phyloP scores from a whole-genome alignment of 208 protist species.

The Trypanosoma platydactyli region DNA sequence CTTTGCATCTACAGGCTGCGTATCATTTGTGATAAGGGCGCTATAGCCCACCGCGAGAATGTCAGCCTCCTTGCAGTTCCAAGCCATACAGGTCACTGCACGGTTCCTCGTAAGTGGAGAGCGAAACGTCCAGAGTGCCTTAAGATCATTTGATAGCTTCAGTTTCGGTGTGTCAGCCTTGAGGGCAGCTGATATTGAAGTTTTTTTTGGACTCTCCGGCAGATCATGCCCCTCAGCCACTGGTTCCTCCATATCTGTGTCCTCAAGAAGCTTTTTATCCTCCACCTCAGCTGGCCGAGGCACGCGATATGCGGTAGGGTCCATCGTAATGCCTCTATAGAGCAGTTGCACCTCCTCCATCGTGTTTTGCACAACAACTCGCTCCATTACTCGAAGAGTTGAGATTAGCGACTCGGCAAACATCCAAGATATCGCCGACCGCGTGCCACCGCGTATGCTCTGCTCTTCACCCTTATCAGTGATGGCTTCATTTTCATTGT shows the following conservation, averaged over 20 bases:
- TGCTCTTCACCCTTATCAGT: conserved; percentile 25
- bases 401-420: conserved; percentile 76
- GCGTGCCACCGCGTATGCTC: conserved; percentile 7
- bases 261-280: conserved; percentile 2
- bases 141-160: conserved; percentile 52
- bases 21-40: conserved; percentile 5
- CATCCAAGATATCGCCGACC: conserved; percentile 53
- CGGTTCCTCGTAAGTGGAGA: conserved; percentile 73
- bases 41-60: conserved; percentile 91
- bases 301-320: conserved; percentile 26
- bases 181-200: not conserved
- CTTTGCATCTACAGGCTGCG: not conserved
- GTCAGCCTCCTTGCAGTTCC: conserved; percentile 91
- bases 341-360: conserved; percentile 84
- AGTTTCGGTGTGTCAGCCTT: conserved; percentile 30
- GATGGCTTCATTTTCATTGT: conserved; percentile 30
- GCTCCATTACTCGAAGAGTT: conserved; percentile 88
- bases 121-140: conserved; percentile 84
- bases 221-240: conserved; percentile 9
- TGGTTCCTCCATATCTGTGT: not conserved
- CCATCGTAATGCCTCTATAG: conserved; percentile 82
- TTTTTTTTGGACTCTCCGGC: not conserved
- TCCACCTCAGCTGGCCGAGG: not conserved
- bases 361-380: conserved; percentile 89
- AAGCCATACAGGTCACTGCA: conserved; percentile 89